phyloP scores from a whole-genome alignment of 2,329 filamentous ascomycete genomes.

The Fusarium multiceps region DNA sequence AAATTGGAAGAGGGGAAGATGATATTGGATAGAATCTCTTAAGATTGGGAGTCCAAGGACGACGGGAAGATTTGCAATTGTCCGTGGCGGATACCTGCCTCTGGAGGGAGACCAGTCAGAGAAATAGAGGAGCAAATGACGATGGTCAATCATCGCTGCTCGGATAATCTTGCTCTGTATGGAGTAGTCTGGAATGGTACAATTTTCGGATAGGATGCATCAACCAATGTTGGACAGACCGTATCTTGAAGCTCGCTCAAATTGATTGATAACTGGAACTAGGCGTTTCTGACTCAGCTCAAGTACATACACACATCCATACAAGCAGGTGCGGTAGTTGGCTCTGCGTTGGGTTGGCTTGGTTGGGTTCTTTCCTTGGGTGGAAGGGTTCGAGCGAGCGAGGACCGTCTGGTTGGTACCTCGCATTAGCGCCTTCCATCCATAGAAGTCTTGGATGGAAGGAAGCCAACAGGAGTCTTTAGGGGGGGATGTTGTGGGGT shows the following conservation, averaged over 20 bases:
- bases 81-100: conserved; percentile 33
- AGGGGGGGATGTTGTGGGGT: conserved; percentile 26
- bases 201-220: not conserved
- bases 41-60: conserved; percentile 35
- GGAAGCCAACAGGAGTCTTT: conserved; percentile 23
- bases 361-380: conserved; percentile 25
- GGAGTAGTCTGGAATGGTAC: conserved; percentile 5
- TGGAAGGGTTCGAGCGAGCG: conserved; percentile 25
- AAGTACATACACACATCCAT: not conserved
- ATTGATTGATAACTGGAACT: not conserved
- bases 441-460: conserved; percentile 18
- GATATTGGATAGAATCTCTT: conserved; percentile 29
- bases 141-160: conserved; percentile 11
- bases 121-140: conserved; percentile 32
- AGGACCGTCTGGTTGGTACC: conserved; percentile 40
- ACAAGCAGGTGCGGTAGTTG: conserved; percentile 18
- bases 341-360: conserved; percentile 12
- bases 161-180: conserved; percentile 10
- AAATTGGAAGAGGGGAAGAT: conserved; percentile 35
- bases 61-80: conserved; percentile 41
- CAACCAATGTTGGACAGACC: conserved; percentile 8
- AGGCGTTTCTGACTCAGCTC: not conserved
- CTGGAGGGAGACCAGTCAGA: conserved; percentile 11
- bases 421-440: conserved; percentile 41
- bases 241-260: not conserved